These are phyloP conservation scores for Helianthus tuberosus DNA, from an alignment of 129 eudicot genomes.

Conservation along the genomic window DNA sequence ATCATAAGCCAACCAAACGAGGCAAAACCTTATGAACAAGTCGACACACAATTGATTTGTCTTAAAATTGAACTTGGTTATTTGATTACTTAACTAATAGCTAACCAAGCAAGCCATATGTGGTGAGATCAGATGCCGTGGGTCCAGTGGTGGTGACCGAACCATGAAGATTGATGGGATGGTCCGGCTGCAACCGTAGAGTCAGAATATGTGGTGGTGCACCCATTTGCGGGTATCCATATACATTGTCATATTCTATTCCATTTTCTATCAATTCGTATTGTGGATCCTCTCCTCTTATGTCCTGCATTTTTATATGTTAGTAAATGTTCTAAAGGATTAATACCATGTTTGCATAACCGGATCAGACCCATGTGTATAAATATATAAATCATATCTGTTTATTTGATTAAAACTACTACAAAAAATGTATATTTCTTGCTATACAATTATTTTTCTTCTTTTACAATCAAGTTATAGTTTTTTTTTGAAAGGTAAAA, in stretches of 20 bases:
- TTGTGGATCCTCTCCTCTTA: conserved; percentile 76
- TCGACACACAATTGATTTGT: conserved; percentile 2
- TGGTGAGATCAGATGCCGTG: conserved; percentile 68
- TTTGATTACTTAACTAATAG: conserved; percentile 1
- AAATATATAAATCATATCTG: too few relatives aligned
- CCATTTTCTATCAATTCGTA: conserved; percentile 75
- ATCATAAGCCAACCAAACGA: conserved; percentile 25
- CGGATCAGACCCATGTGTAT: too few relatives aligned
- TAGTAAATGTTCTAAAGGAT: neutral
- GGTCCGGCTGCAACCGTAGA: conserved; percentile 54
- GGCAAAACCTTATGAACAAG: conserved; percentile 30
- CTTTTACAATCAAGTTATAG: too few relatives aligned
- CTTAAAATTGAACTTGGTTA: conserved; percentile 5
- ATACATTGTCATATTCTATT: conserved; percentile 59
- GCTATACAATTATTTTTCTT: too few relatives aligned
- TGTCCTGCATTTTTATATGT: conserved; percentile 44
- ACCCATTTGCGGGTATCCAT: conserved; percentile 46
- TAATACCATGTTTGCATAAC: neutral
- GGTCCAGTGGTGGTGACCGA: conserved; percentile 8
- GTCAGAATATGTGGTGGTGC: conserved; percentile 43
- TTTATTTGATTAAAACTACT: too few relatives aligned
- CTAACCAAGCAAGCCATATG: conserved; percentile 69
- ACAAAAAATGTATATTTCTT: too few relatives aligned
- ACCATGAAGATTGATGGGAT: conserved; percentile 49
- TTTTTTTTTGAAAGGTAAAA: too few relatives aligned